Conservation (phyloP, 306 rosid species). For the Herpetospermum pedunculosum region DNA sequence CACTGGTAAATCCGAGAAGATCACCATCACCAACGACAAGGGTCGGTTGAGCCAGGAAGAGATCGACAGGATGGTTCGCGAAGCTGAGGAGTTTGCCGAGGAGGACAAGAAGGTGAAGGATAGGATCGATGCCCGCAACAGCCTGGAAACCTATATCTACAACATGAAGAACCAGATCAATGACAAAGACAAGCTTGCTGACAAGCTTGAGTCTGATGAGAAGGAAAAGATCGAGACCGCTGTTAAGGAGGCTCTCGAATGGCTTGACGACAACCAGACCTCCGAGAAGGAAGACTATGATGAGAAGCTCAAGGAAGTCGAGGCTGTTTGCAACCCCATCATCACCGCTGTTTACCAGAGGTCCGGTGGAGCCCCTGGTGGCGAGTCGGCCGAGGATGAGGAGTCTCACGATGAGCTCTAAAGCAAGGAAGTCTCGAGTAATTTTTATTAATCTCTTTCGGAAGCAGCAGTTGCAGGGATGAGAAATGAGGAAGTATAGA, state of each 20-base stretch:
- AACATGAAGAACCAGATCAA: constrained; percentile 91
- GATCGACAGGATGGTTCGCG: constrained; percentile 90
- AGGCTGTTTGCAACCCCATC: constrained; percentile 93
- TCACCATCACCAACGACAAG: constrained; percentile 93
- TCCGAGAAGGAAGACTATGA: constrained; percentile 90
- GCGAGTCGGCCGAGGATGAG: constrained; percentile 43
- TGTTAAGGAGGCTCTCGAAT: constrained; percentile 85
- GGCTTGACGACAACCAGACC: constrained; percentile 90
- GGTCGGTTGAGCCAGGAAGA: constrained; percentile 96
- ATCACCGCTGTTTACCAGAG: constrained; percentile 79
- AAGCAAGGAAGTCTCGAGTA: constrained; percentile 1
- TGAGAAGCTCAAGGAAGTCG: constrained; percentile 90
- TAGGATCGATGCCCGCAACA: constrained; percentile 80
- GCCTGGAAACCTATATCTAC: constrained; percentile 76
- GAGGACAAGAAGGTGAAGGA: constrained; percentile 98
- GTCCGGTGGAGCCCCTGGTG: constrained; percentile 74
- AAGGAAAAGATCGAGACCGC: constrained; percentile 93
- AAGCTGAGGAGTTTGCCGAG: constrained; percentile 91
- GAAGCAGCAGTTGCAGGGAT: background rate
- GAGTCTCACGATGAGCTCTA: constrained; percentile 89
- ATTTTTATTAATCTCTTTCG: constrained; percentile 7
- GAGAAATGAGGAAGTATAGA: constrained; percentile 22
- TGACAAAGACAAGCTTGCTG: constrained; percentile 96
- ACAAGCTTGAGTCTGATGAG: constrained; percentile 86
- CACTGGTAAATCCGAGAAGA: constrained; percentile 95